Evolutionary conservation across 306 rosid species (phyloP).

Genomic region (Fragaria iinumae): DNA sequence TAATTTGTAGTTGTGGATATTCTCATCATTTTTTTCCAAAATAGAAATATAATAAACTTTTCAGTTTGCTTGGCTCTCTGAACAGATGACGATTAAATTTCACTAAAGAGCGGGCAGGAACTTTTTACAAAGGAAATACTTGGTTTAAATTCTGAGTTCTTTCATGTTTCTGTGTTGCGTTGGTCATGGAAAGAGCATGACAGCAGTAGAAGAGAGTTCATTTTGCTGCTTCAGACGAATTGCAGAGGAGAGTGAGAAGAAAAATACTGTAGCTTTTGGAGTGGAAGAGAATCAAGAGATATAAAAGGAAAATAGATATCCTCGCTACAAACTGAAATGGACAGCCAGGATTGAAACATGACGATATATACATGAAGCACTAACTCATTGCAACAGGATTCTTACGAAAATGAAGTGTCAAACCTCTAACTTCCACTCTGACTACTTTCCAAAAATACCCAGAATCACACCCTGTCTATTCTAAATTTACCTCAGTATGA

Average conservation of each 20-base stretch:
- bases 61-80: too few relatives aligned
- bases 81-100: too few relatives aligned
- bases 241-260: not conserved
- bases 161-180: not conserved
- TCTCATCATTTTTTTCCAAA: too few relatives aligned
- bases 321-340: not conserved
- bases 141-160: not conserved
- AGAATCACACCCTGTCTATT: not conserved
- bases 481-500: not conserved
- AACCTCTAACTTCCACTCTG: not conserved
- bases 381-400: not conserved
- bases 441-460: not conserved
- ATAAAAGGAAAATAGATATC: not conserved
- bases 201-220: not conserved
- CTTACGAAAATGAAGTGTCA: not conserved
- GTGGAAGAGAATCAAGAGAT: not conserved
- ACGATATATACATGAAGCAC: too few relatives aligned
- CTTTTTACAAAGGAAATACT: too few relatives aligned
- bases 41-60: too few relatives aligned
- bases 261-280: not conserved
- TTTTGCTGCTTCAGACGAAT: not conserved
- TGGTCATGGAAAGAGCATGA: too few relatives aligned
- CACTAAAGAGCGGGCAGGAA: too few relatives aligned
- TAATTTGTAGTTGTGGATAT: too few relatives aligned
- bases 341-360: too few relatives aligned